phyloP scores from a whole-genome alignment of 768 basidiomycete genomes.

The Macrolepiota fuliginosa region DNA sequence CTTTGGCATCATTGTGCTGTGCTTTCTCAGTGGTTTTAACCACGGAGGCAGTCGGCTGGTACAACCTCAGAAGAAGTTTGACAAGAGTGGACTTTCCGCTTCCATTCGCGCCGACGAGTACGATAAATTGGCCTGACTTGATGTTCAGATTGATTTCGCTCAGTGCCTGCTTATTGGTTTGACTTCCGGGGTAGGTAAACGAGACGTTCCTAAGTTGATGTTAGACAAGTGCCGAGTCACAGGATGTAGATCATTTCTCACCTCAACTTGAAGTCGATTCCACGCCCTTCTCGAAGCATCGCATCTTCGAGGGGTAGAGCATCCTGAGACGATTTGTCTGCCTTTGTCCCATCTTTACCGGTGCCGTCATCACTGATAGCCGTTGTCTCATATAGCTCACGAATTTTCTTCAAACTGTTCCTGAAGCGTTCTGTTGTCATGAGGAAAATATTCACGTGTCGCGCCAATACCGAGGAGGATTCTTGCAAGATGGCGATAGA shows the following conservation, averaged over 20 bases:
- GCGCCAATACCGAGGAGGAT: slow-evolving; percentile 28
- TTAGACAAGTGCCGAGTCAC: background rate
- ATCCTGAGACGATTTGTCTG: too few relatives aligned
- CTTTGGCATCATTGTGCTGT: slow-evolving; percentile 22
- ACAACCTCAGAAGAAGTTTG: slow-evolving; percentile 47
- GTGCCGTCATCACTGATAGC: slow-evolving; percentile 27
- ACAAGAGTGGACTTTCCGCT: slow-evolving; percentile 54
- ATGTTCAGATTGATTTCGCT: slow-evolving; percentile 41
- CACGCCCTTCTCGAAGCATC: slow-evolving; percentile 10
- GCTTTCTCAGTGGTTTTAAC: slow-evolving; percentile 21
- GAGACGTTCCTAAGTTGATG: slow-evolving; percentile 38
- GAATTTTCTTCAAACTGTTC: slow-evolving; percentile 25
- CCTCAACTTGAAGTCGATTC: slow-evolving; percentile 25
- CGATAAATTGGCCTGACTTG: slow-evolving; percentile 44
- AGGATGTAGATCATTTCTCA: slow-evolving; percentile 2
- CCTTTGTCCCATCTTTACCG: slow-evolving; percentile 4
- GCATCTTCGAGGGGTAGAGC: background rate
- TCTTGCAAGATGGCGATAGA: slow-evolving; percentile 40
- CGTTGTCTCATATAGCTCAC: slow-evolving; percentile 29
- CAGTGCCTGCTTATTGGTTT: slow-evolving; percentile 32
- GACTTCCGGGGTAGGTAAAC: slow-evolving; percentile 50
- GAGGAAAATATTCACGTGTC: slow-evolving; percentile 22
- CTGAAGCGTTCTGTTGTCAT: slow-evolving; percentile 18
- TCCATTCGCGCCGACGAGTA: slow-evolving; percentile 57
- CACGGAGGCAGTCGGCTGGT: slow-evolving; percentile 35